Evolutionary conservation across 352 stramenopile species (phyloP).

Genomic region (Lagenidium sp.): DNA sequence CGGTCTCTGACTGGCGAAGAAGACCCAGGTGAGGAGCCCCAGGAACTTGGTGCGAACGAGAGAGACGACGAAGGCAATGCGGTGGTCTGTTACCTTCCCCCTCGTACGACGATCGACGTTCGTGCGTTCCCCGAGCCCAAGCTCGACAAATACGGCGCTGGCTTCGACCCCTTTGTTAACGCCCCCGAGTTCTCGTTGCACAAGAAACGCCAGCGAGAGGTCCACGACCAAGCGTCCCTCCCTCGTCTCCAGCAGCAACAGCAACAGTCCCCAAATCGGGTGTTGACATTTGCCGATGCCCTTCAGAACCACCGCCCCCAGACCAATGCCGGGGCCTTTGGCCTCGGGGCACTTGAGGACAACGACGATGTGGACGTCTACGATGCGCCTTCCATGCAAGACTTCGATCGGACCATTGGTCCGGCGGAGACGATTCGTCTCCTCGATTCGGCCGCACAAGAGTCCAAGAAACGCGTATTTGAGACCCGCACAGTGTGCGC

Average conservation of each 20-base stretch:
- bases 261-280: slow-evolving; percentile 22
- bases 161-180: slow-evolving; percentile 68
- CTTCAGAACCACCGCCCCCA: slow-evolving; percentile 11
- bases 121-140: slow-evolving; percentile 60
- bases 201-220: slow-evolving; percentile 25
- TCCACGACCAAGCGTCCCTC: neutral
- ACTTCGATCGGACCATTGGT: slow-evolving; percentile 63
- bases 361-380: slow-evolving; percentile 84
- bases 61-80: slow-evolving; percentile 11
- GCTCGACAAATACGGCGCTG: slow-evolving; percentile 61
- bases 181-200: slow-evolving; percentile 61
- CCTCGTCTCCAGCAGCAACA: neutral
- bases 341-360: slow-evolving; percentile 71
- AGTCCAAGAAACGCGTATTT: slow-evolving; percentile 16
- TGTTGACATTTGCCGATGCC: slow-evolving; percentile 71
- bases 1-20: slow-evolving; percentile 12
- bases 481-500: slow-evolving; percentile 23
- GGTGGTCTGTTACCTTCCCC: slow-evolving; percentile 42
- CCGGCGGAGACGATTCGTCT: slow-evolving; percentile 7
- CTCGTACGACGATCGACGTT: slow-evolving; percentile 43
- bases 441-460: slow-evolving; percentile 16
- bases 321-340: slow-evolving; percentile 28
- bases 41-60: neutral
- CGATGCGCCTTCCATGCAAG: slow-evolving; percentile 38
- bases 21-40: slow-evolving; percentile 1